Base-by-base conservation (phyloP, 2,329 filamentous ascomycete genomes). In the Phyllosticta paracitricarpa region DNA sequence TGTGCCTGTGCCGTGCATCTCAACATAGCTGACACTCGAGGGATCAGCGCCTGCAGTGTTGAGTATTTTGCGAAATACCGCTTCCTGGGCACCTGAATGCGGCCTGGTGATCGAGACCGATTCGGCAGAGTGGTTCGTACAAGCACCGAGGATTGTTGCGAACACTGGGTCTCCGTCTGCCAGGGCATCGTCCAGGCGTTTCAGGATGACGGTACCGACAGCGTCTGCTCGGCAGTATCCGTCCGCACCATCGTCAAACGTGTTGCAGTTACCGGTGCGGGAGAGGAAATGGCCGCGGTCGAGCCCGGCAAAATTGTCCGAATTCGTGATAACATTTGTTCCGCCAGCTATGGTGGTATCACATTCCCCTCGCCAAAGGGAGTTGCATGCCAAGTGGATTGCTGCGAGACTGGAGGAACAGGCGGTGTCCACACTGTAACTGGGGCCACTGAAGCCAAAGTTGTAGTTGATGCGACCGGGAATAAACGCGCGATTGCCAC, bases 401-500 rank as follows among this genome's bases (percentile, higher is more conserved):
- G 64, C 65, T 0, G 66, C 64, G 1, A 70, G 51, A 53, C 64
- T 66, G 14, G 66, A 68, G 1, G 66, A 66, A 59, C 67, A 68
- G 4, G 67, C 67, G 0, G 67, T 68, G 54, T 68, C 66, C n/a
- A 63, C 40, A 14, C 63, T 66, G 28, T 58, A 64, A 48, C 58
- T 63, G 3, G 68, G 68, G 0, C 69, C 69, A 17, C 55, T 61
- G 40, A 68, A 69, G 14, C 65, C 65, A 61, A 68, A 69, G 30
- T 60, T 54, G 54, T 69, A 71, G 59, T 78, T 79, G 63, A 80
- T 75, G 3, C 82, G 76, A 0, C 81, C 82, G 0, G 78, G 77
- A 0, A 71, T 76, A 61, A 84, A 84, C 0, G 80, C 81, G 19
- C 82, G 73, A 6, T 72, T 71, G 28, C 76, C 76, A 22, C 81